A percentile compares a stretch with the other conserved stretches of the same genome.
These are phyloP conservation scores for Cyclotella atomus DNA, from an alignment of 108 stramenopile species.

Conservation along the genomic window DNA sequence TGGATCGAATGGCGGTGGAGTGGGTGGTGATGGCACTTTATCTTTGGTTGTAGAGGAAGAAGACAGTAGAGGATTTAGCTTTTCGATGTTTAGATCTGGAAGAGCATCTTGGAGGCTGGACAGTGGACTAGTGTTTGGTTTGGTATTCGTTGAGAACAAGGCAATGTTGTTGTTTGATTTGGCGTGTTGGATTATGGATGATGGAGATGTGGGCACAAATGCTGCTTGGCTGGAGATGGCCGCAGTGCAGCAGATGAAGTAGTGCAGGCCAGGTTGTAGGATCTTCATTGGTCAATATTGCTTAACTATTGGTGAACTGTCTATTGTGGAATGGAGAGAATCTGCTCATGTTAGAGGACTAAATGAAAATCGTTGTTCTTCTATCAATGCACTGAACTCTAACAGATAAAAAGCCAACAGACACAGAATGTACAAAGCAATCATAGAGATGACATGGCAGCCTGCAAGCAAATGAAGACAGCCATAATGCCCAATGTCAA, in stretches of 20 bases:
- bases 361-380: too few relatives aligned
- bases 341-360: too few relatives aligned
- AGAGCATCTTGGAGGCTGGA: constrained; percentile 1
- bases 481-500: too few relatives aligned
- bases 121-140: neutral
- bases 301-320: neutral
- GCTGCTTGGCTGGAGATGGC: neutral
- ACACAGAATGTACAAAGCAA: too few relatives aligned
- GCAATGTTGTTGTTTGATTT: too few relatives aligned
- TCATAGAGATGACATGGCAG: too few relatives aligned
- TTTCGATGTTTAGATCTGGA: neutral
- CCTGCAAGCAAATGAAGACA: too few relatives aligned
- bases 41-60: neutral
- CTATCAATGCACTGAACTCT: too few relatives aligned
- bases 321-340: neutral
- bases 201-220: neutral
- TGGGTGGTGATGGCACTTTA: neutral
- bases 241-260: neutral
- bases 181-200: neutral
- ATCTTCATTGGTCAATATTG: too few relatives aligned
- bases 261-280: too few relatives aligned
- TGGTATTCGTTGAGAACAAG: neutral
- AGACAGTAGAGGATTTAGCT: neutral
- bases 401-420: too few relatives aligned
- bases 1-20: constrained; percentile 23